Evolutionary conservation across 805 yeast genomes (phyloP), one percentile per base, ranked within the genome.

Genomic region (Metschnikowia lochheadii): DNA sequence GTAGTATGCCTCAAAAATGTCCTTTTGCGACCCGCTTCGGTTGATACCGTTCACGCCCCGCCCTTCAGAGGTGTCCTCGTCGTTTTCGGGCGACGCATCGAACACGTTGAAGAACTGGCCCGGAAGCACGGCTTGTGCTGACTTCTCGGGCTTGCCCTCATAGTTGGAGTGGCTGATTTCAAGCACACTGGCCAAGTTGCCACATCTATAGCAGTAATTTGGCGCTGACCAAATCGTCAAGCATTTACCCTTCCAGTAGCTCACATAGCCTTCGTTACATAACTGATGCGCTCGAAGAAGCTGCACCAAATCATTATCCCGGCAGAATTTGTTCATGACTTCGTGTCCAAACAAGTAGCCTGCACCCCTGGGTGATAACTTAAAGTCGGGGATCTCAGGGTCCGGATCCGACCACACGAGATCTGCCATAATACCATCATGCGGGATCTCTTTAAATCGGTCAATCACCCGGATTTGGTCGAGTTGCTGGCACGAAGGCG

Each of bases 401-500:
- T 95, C 98, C 0, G 99, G 99, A 63, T 94, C 99, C 20, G 94
- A 85, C 99, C 99, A 94, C 17, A 94, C 98, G 46, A 94, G 73
- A 66, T 94, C 99, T 1, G 99, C 99, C 97, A 94, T 94, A 14
- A 97, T 96, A 0, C 99, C 99, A 65, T 94, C 99, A 60, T 95
- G 99, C 0, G 99, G 99, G 11, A 95, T 89, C 65, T 94, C 99
- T 56, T 84, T 81, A 64, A 90, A 92, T 52, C 99, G 67, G 67
- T 94, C 99, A 7, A 95, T 84, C 14, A 94, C 83, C 55, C 87
- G 77, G 46, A 94, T 89, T 57, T 95, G 97, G 64, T 94, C 97
- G 20, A 94, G 78, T 6, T 94, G 87, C 63, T 92, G 98, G 43
- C 96, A 89, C 55, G 90, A 88, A 0, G 99, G 99, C 4, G 96